Percentiles rank a stretch among this genome's conserved stretches.
Conservation (phyloP, 441 rosid species). For the Theobroma grandiflorum region DNA sequence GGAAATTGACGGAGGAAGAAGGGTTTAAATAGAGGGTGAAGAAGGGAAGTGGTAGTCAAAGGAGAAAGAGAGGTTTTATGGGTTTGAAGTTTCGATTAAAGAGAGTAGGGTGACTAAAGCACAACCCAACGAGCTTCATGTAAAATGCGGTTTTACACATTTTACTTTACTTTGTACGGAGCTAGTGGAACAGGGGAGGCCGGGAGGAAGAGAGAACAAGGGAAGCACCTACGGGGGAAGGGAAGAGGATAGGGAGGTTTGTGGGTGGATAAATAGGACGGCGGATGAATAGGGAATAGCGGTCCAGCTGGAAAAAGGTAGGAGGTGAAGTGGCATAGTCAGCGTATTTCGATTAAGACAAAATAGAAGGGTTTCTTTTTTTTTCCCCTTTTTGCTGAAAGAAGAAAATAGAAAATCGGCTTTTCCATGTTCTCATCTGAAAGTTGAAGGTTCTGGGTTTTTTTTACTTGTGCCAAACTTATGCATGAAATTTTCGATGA, state of each 20-base stretch:
- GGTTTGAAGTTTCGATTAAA: not conserved
- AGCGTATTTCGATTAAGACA: constrained; percentile 15
- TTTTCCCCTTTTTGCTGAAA: no score
- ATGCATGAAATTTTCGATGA: no score
- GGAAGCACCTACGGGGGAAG: not conserved
- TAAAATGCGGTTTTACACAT: not conserved
- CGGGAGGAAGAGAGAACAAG: not conserved
- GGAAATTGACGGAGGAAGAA: no score
- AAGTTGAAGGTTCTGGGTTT: no score
- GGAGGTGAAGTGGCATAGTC: constrained; percentile 19
- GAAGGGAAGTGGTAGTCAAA: not conserved
- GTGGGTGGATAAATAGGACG: not conserved
- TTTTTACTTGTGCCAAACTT: no score
- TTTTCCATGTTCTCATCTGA: no score
- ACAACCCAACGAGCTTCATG: not conserved
- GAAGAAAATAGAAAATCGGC: no score
- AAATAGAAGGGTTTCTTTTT: not conserved
- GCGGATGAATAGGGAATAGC: not conserved
- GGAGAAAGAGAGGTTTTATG: not conserved
- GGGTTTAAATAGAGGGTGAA: not conserved
- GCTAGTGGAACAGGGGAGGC: not conserved
- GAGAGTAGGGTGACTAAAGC: not conserved
- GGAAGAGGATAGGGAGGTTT: not conserved
- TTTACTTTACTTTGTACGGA: not conserved
- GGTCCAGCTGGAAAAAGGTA: constrained; percentile 14